Evolutionary conservation across 805 yeast species (phyloP).

Genomic region (Starmerella scarabaei): DNA sequence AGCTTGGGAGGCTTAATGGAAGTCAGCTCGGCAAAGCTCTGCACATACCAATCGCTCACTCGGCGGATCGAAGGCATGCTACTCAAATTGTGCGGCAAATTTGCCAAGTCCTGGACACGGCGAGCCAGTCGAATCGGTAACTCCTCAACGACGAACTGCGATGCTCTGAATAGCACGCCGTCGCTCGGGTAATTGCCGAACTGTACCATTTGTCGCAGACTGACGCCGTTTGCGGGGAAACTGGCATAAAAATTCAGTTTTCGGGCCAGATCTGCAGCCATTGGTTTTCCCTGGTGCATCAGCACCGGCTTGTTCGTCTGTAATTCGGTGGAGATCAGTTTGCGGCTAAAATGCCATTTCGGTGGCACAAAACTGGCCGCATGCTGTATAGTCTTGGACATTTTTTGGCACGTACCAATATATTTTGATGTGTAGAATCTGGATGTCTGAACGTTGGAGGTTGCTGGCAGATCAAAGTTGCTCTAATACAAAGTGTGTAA

Average conservation of each 20-base stretch:
- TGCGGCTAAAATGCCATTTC: background rate
- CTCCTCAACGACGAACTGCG: conserved; percentile 74
- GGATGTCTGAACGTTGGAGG: too few species aligned
- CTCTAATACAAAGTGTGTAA: too few species aligned
- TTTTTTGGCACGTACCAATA: too few species aligned
- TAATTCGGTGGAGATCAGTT: conserved; percentile 2
- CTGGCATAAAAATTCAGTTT: conserved; percentile 53
- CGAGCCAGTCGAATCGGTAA: conserved; percentile 77
- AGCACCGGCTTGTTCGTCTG: conserved; percentile 1
- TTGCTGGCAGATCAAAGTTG: too few species aligned
- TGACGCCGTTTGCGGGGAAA: conserved; percentile 71
- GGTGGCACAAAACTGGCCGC: background rate
- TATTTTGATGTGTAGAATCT: background rate
- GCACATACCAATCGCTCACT: conserved; percentile 83
- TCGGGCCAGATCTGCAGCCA: conserved; percentile 35
- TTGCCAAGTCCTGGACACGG: conserved; percentile 71
- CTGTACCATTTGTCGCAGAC: conserved; percentile 80
- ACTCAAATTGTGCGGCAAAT: conserved; percentile 60
- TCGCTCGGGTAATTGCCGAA: conserved; percentile 71
- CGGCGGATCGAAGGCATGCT: conserved; percentile 61
- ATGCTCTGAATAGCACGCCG: conserved; percentile 68
- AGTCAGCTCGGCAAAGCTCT: conserved; percentile 70
- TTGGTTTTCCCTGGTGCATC: conserved; percentile 13
- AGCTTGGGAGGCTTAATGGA: conserved; percentile 46
- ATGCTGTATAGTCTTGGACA: background rate